Evolutionary conservation across 441 rosid species (phyloP), one percentile per base, ranked within the genome.

Genomic region (Aleurites moluccanus): DNA sequence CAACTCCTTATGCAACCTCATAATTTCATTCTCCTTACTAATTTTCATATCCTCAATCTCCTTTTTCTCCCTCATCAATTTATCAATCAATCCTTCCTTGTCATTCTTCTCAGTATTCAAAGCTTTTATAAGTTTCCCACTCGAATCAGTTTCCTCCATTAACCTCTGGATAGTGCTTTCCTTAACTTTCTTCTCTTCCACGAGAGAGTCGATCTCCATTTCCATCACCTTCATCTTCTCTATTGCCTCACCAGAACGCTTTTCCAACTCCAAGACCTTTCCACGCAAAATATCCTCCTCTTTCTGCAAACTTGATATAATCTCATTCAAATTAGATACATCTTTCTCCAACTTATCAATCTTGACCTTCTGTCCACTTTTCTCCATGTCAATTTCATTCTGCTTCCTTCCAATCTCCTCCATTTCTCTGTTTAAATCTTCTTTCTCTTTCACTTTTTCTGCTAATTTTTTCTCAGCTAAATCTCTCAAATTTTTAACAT

Each of bases 31-130:
- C 80, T 89, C 90, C 71, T 64, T 79, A 33, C 73, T 28, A 71
- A 30, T 66, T 74, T 78, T 82, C 10, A 57, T 75, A 74, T 67
- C 89, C 80, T 88, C 88, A 8, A 88, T 77, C 83, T 89, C 88
- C 30, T 27, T 57, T 62, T 84, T 92, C 75, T 87, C 86, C 57
- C 67, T 60, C 20, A 83, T 67, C 79, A 85, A 71, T 30, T 82
- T 76, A 66, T 73, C 73, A 69, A 83, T 74, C 69, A 80, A 70
- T 27, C 67, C 78, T 59, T 81, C 80, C 81, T 80, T 84, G 13
- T 71, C 82, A 67, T 66, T 77, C 25, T 85, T 20, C 73, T 83
- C 79, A 73, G 15, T 60, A 67, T 69, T 50, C 44, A 72, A 75
- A 55, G 69, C 74, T 47, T 66, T 74, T 77, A 84, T 20, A 67